These are phyloP conservation scores for Zymoseptoria passerinii DNA, from an alignment of 2,329 filamentous ascomycete species.

Conservation along the genomic window DNA sequence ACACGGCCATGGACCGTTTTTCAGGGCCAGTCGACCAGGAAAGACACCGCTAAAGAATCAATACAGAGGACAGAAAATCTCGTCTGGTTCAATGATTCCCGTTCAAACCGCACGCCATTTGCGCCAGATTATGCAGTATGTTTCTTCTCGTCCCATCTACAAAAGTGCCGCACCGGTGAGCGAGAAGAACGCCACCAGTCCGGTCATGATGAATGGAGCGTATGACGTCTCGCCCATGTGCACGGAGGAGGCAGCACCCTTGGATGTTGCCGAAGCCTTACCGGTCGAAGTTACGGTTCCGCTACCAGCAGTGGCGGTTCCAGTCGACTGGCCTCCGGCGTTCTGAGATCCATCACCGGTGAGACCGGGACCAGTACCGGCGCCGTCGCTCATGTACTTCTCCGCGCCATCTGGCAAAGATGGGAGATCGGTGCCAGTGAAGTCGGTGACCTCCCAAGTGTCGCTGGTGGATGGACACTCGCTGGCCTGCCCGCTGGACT, in stretches of 20 bases:
- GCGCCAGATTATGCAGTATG: neutral
- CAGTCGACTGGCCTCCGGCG: conserved; percentile 43
- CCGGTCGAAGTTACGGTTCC: conserved; percentile 37
- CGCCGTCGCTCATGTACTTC: conserved; percentile 51
- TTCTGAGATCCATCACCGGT: conserved; percentile 48
- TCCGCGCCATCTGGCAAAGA: conserved; percentile 48
- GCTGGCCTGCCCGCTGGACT: conserved; percentile 44
- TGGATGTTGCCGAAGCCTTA: conserved; percentile 25
- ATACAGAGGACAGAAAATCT: neutral
- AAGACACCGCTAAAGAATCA: neutral
- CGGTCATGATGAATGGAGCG: conserved; percentile 44
- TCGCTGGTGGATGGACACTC: conserved; percentile 46
- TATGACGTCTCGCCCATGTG: conserved; percentile 39
- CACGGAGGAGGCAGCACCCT: conserved; percentile 39
- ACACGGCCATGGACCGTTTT: neutral
- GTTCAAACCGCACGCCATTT: neutral
- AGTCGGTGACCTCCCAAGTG: conserved; percentile 49
- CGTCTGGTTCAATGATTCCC: neutral
- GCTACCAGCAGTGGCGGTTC: conserved; percentile 43
- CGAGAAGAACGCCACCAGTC: conserved; percentile 45
- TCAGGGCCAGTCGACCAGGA: neutral
- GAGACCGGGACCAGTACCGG: conserved; percentile 51
- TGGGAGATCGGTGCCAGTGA: conserved; percentile 43
- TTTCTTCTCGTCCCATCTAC: conserved; percentile 5
- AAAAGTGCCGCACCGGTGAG: conserved; percentile 45